Conservation (phyloP, 208 protist species). For the Trypanosoma avium region DNA sequence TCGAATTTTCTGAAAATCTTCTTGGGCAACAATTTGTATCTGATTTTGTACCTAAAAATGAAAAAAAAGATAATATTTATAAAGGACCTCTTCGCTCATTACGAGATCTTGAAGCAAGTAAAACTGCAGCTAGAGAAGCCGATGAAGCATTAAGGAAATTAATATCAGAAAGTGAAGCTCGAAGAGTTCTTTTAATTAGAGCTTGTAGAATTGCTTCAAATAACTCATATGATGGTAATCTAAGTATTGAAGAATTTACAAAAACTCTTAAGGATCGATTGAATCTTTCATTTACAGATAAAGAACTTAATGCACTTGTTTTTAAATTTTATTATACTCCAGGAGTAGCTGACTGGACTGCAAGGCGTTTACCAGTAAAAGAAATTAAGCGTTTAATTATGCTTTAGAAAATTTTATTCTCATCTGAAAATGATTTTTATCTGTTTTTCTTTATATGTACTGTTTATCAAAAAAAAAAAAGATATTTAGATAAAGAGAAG, state of each 20-base stretch:
- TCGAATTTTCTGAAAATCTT: conserved; percentile 82
- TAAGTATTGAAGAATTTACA: conserved; percentile 77
- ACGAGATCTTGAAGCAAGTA: conserved; percentile 27
- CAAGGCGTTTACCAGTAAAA: conserved; percentile 61
- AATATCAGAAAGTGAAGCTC: conserved; percentile 65
- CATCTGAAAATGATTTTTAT: conserved; percentile 23
- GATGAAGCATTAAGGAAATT: conserved; percentile 75
- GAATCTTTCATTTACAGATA: conserved; percentile 59
- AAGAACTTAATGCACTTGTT: conserved; percentile 74
- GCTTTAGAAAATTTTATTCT: conserved; percentile 31
- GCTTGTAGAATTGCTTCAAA: conserved; percentile 57
- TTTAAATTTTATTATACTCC: conserved; percentile 80
- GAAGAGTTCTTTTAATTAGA: conserved; percentile 72
- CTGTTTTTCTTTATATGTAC: no score
- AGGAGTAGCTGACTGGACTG: conserved; percentile 59
- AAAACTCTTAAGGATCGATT: conserved; percentile 55
- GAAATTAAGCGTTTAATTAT: conserved; percentile 64
- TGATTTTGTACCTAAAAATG: conserved; percentile 53
- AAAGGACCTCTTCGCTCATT: conserved; percentile 35
- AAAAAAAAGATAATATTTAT: conserved; percentile 18
- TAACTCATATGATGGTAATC: conserved; percentile 70
- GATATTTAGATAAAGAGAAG: no score
- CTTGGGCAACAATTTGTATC: conserved; percentile 81
- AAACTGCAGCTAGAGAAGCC: conserved; percentile 30
- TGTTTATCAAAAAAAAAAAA: background rate